phyloP scores from a whole-genome alignment of 2,329 filamentous ascomycete species.

The Alternaria metachromatica region DNA sequence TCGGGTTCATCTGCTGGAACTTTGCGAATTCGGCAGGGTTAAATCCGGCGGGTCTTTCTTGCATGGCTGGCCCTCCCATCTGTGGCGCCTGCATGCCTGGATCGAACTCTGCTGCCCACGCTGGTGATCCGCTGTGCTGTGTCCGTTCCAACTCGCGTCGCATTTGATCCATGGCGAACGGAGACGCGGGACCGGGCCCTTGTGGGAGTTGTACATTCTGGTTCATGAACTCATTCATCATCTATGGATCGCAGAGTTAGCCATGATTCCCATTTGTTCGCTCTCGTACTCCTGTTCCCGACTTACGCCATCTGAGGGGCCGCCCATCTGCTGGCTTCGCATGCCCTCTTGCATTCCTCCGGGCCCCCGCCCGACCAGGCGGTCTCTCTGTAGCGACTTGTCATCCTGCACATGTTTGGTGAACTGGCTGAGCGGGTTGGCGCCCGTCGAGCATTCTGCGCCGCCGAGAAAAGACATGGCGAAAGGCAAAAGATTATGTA shows the following conservation, averaged over 20 bases:
- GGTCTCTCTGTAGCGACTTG: constrained; percentile 90
- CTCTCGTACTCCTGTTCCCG: too few species aligned
- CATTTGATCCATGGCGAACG: constrained; percentile 72
- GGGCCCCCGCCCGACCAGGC: constrained; percentile 77
- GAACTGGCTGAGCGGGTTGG: constrained; percentile 96
- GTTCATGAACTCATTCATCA: constrained; percentile 93
- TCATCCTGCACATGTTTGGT: constrained; percentile 97
- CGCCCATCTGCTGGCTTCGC: constrained; percentile 72
- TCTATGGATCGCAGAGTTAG: constrained; percentile 60
- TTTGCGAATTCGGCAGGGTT: constrained; percentile 84
- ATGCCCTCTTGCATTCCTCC: constrained; percentile 77
- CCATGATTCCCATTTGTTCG: neutral
- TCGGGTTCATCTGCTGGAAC: constrained; percentile 72
- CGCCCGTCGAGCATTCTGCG: constrained; percentile 94
- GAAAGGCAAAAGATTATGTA: neutral
- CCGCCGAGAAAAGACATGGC: constrained; percentile 95
- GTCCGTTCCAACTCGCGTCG: constrained; percentile 66
- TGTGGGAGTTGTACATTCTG: constrained; percentile 70
- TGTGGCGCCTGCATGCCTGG: constrained; percentile 63
- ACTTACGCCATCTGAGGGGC: constrained; percentile 68
- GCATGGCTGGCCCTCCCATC: constrained; percentile 79
- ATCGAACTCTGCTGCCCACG: constrained; percentile 71
- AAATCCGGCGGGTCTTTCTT: constrained; percentile 64
- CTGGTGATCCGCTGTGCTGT: constrained; percentile 61
- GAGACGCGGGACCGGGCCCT: constrained; percentile 59